These are phyloP conservation scores for Cutaneotrichosporon daszewskae DNA, from an alignment of 1,284 basidiomycete genomes.

Conservation along the genomic window DNA sequence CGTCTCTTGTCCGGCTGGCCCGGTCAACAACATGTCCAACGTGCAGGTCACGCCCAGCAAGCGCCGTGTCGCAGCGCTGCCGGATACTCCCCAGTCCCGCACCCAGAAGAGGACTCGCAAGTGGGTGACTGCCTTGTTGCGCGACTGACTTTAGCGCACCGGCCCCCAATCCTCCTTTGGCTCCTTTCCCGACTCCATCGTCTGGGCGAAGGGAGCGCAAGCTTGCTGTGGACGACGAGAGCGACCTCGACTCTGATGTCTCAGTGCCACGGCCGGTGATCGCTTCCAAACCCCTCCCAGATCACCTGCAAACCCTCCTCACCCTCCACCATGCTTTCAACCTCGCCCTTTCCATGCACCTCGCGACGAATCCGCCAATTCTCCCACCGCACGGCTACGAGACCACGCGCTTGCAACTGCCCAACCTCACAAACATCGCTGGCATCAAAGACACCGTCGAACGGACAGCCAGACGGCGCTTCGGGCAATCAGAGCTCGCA, in stretches of 20 bases:
- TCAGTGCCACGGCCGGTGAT: not conserved
- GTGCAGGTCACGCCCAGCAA: constrained; percentile 7
- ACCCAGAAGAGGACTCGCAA: not conserved
- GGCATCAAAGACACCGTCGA: constrained; percentile 44
- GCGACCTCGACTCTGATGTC: not conserved
- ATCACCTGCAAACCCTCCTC: constrained; percentile 41
- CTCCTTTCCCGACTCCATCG: constrained; percentile 11
- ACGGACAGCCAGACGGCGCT: constrained; percentile 36
- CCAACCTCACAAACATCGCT: constrained; percentile 41
- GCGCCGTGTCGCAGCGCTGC: constrained; percentile 1
- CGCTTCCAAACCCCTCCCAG: constrained; percentile 24
- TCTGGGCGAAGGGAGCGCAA: not conserved
- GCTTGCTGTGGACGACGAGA: not conserved
- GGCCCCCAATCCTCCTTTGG: constrained; percentile 1
- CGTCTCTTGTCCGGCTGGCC: constrained; percentile 2
- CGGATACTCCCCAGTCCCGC: too few relatives aligned
- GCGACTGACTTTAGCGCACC: constrained; percentile 3
- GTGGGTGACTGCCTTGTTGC: not conserved
- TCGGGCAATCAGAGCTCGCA: constrained; percentile 40
- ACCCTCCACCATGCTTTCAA: constrained; percentile 44
- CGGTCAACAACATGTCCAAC: constrained; percentile 5
- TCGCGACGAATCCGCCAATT: constrained; percentile 46
- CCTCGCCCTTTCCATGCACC: constrained; percentile 43
- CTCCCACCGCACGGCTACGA: constrained; percentile 39
- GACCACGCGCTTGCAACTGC: constrained; percentile 30